phyloP scores from a whole-genome alignment of 116 monocot genomes.

The Trichopus zeylanicus region DNA sequence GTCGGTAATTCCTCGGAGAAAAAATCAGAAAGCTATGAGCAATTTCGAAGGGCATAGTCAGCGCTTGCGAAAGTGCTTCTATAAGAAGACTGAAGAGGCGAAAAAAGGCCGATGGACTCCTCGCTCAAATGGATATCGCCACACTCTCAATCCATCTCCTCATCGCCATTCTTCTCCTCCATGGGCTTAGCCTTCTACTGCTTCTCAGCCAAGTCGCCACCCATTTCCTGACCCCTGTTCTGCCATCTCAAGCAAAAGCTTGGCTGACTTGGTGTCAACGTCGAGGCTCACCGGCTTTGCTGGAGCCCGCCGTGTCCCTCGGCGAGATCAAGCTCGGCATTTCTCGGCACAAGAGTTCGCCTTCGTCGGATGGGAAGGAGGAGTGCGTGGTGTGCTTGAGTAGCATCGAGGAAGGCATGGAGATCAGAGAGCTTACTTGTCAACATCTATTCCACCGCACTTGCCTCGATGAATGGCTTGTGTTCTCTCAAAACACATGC shows the following conservation, averaged over 20 bases:
- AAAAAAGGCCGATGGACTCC: no score
- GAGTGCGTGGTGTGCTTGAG: conserved; percentile 23
- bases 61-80: no score
- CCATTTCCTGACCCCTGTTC: background rate
- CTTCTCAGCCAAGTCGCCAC: background rate
- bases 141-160: background rate
- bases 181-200: background rate
- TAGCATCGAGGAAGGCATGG: conserved; percentile 15
- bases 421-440: conserved; percentile 20
- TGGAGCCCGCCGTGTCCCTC: background rate
- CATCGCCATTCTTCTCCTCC: background rate
- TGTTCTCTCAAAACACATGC: conserved; percentile 4
- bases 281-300: background rate
- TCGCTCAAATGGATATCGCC: background rate
- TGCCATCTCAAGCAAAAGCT: background rate
- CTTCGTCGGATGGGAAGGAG: background rate
- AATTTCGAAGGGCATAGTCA: no score
- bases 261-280: background rate
- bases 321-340: background rate
- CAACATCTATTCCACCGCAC: conserved; percentile 17
- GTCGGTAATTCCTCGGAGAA: no score
- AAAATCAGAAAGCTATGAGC: no score
- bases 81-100: no score
- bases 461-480: conserved; percentile 32
- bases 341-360: background rate